Percentiles rank a stretch among this genome's conserved stretches.
Conservation (phyloP, 805 yeast genomes). For the Candida manassasensis region DNA sequence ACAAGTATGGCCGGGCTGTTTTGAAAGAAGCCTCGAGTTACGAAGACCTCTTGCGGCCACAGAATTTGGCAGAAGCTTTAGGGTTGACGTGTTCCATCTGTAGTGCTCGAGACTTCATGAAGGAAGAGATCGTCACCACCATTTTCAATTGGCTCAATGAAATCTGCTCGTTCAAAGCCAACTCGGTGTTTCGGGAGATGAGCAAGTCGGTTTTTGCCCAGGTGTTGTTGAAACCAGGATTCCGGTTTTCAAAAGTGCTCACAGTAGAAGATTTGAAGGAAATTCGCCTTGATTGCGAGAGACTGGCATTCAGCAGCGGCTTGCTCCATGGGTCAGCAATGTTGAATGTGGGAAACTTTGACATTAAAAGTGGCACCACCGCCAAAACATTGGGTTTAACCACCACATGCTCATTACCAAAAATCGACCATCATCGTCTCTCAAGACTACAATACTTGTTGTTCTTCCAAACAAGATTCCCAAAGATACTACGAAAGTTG, state of each 20-base stretch:
- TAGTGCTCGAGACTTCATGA: conserved; percentile 45
- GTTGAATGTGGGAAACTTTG: conserved; percentile 18
- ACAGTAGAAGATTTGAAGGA: conserved; percentile 21
- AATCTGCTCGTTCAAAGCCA: conserved; percentile 23
- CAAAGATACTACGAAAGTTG: conserved; percentile 46
- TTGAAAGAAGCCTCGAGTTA: conserved; percentile 29
- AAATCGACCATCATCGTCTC: conserved; percentile 17
- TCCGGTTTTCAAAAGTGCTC: conserved; percentile 26
- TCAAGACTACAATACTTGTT: conserved; percentile 58
- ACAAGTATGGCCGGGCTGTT: conserved; percentile 46
- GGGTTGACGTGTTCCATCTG: conserved; percentile 56
- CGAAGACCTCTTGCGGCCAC: conserved; percentile 24
- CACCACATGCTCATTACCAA: conserved; percentile 11
- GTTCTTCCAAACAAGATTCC: conserved; percentile 54
- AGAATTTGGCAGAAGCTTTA: conserved; percentile 36
- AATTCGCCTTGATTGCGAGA: conserved; percentile 13
- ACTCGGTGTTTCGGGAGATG: conserved; percentile 19
- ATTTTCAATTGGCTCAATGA: conserved; percentile 50
- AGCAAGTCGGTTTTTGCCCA: conserved; percentile 31
- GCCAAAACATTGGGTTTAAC: conserved; percentile 15
- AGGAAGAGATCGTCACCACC: conserved; percentile 42
- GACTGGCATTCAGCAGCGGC: conserved; percentile 29
- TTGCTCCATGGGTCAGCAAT: conserved; percentile 24
- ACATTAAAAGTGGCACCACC: conserved; percentile 11
- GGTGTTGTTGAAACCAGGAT: conserved; percentile 35